Evolutionary conservation across 2,329 filamentous ascomycete genomes (phyloP).

Genomic region (Tolypocladium paradoxum): DNA sequence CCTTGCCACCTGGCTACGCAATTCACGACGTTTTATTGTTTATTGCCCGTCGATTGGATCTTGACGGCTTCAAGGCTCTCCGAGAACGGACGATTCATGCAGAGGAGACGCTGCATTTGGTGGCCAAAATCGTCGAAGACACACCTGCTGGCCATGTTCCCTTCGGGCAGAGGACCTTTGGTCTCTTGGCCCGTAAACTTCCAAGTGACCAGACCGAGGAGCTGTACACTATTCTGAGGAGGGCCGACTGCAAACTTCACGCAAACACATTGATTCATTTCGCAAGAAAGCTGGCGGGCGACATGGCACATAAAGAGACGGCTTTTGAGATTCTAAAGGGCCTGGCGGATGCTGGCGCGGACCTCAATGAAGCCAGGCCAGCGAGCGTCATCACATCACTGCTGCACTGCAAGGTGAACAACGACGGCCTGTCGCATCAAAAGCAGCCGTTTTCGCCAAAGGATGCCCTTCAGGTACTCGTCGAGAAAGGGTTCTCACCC

Average conservation of each 20-base stretch:
- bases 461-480: conserved; percentile 28
- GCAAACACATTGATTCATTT: conserved; percentile 36
- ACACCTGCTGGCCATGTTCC: conserved; percentile 18
- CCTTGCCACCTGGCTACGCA: conserved; percentile 24
- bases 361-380: conserved; percentile 35
- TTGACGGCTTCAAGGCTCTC: conserved; percentile 6
- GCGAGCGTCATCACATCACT: conserved; percentile 49
- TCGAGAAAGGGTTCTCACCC: conserved; percentile 50
- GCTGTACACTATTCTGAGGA: conserved; percentile 24
- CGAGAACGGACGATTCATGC: conserved; percentile 14
- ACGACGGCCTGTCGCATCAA: conserved; percentile 10
- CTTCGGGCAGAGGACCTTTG: conserved; percentile 28
- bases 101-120: conserved; percentile 17
- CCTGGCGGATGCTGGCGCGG: conserved; percentile 25
- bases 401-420: conserved; percentile 26
- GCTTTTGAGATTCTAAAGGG: conserved; percentile 30
- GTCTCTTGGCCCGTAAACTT: conserved; percentile 17
- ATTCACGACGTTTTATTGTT: conserved; percentile 24
- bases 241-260: conserved; percentile 20
- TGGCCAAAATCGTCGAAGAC: conserved; percentile 18
- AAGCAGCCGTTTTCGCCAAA: conserved; percentile 16
- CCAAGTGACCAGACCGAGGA: conserved; percentile 18
- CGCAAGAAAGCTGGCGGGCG: conserved; percentile 32
- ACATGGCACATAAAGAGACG: conserved; percentile 25
- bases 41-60: conserved; percentile 13